Conservation (phyloP, 2,329 filamentous ascomycete species). For the Colletotrichum tamarilloi region DNA sequence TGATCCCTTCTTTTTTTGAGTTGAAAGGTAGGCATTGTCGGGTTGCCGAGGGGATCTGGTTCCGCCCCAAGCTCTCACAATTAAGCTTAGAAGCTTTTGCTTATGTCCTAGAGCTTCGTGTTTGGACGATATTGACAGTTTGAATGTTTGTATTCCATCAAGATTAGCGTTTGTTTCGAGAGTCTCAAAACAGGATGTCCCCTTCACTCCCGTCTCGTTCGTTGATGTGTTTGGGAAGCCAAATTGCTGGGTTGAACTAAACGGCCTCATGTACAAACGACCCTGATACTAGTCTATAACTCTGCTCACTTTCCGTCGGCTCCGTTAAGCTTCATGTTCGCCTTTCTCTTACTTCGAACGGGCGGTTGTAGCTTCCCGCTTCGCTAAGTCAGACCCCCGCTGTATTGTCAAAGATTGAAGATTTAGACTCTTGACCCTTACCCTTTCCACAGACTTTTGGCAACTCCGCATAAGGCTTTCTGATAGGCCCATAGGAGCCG, state of each 20-base stretch:
- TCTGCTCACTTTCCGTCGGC: background rate
- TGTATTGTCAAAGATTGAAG: background rate
- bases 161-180: background rate
- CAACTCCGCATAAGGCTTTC: background rate
- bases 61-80: slow-evolving; percentile 23
- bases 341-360: no score
- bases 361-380: no score
- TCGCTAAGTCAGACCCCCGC: no score
- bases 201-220: background rate
- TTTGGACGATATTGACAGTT: background rate
- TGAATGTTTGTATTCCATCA: background rate
- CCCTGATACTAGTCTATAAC: background rate
- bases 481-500: background rate
- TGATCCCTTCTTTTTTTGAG: background rate
- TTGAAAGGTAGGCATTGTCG: background rate
- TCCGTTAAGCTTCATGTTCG: background rate
- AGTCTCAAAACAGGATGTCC: background rate
- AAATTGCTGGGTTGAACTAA: background rate
- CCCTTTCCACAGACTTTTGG: background rate
- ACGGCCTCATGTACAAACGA: background rate
- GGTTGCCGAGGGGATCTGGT: background rate
- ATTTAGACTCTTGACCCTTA: background rate
- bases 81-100: background rate
- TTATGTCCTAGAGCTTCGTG: background rate
- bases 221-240: background rate